Evolutionary conservation across 2,329 filamentous ascomycete species (phyloP).

Genomic region (Trichoderma citrinoviride): DNA sequence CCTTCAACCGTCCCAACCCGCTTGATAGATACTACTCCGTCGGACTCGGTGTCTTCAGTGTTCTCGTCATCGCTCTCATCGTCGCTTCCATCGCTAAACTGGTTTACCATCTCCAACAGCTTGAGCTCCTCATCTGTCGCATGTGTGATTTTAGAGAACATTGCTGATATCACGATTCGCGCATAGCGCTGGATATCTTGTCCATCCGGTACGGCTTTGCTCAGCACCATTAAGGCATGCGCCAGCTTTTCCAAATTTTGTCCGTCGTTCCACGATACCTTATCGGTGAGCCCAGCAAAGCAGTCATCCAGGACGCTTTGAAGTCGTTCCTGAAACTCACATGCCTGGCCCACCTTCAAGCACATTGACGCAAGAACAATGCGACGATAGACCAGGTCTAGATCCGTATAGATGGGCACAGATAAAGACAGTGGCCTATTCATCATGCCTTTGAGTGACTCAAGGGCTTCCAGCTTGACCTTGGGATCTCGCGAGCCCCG

Average conservation of each 20-base stretch:
- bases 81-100: conserved; percentile 8
- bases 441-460: conserved; percentile 23
- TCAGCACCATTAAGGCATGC: conserved; percentile 24
- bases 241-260: conserved; percentile 25
- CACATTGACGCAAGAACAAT: conserved; percentile 29
- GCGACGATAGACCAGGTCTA: conserved; percentile 18
- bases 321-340: conserved; percentile 27
- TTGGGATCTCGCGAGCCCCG: conserved; percentile 24
- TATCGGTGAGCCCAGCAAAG: conserved; percentile 26
- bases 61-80: conserved; percentile 6
- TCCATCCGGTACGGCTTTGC: conserved; percentile 18
- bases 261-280: conserved; percentile 29
- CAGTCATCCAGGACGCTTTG: conserved; percentile 26
- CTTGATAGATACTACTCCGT: neutral
- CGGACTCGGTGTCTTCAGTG: neutral
- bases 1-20: neutral
- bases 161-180: conserved; percentile 28
- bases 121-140: neutral
- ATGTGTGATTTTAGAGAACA: conserved; percentile 27
- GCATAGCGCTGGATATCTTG: conserved; percentile 24
- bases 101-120: neutral
- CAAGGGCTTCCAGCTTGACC: conserved; percentile 25
- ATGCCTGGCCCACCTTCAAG: conserved; percentile 27
- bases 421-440: conserved; percentile 26
- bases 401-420: conserved; percentile 24